Evolutionary conservation across 148 eudicot genomes (phyloP), one percentile per base, ranked within the genome.

Genomic region (Fagopyrum esculentum): DNA sequence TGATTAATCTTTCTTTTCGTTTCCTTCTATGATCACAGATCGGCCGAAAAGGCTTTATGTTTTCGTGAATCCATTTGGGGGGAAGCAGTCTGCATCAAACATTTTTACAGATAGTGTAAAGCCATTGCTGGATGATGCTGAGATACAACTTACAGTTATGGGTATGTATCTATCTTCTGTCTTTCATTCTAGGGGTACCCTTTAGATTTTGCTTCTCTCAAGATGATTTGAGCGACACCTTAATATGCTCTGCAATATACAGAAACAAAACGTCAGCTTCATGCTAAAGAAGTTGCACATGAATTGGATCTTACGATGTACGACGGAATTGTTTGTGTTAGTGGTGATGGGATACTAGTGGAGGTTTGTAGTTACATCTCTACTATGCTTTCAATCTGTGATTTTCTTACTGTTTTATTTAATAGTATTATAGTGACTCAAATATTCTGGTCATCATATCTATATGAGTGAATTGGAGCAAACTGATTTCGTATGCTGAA

Each of bases 241-340:
- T 56, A 35, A 35, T 83, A 72, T 15, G 4, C 69, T 74, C 76
- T 77, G 15, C 73, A 60, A 77, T 71, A 81, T 50, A 50, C 80
- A 92, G 97, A 92, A 82, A 94, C 98, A 35, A 75, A 83, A 80
- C 72, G 86, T 77, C 97, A 84, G 82, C 93, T 90, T 44, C 91
- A 94, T 69, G 97, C 98, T 3, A 90, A 92, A 83, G 93, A 94
- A 82, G 80, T 92, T 73, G 96, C 84, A 72, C 78, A 60, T 63
- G 77, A 79, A 47, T 78, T 94, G 79, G 98, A 94, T 82, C 87
- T 94, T 59, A 76, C 85, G 19, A 81, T 83, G 80, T 92, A 87
- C 81, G 98, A 94, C 78, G 98, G 98, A 49, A 77, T 94, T 73
- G 86, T 92, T 81, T 94, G 98, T 79, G 93, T 94, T 69, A 90